Conservation (phyloP, 2,329 filamentous ascomycete species). For the Sporothrix variecibatus region DNA sequence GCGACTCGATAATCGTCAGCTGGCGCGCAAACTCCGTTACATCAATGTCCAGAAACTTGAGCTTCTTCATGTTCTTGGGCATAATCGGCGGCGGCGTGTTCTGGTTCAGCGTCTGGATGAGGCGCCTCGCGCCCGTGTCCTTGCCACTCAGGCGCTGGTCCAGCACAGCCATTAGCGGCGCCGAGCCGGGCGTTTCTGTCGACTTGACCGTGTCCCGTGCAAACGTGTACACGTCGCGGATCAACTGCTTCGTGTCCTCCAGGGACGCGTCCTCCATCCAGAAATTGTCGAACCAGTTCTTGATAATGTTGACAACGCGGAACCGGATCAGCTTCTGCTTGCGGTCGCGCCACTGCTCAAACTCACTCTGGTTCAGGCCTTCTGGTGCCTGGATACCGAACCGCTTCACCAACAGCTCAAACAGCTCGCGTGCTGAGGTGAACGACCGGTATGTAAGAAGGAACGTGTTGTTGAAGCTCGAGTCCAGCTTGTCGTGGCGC, state of each 20-base stretch:
- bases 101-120: conserved; percentile 83
- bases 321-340: conserved; percentile 97
- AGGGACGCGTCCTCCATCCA: conserved; percentile 92
- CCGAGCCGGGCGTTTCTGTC: conserved; percentile 87
- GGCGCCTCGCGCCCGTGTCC: conserved; percentile 79
- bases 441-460: conserved; percentile 96
- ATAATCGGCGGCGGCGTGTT: conserved; percentile 85
- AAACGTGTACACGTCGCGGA: conserved; percentile 87
- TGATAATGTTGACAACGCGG: conserved; percentile 94
- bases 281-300: conserved; percentile 97
- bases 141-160: conserved; percentile 88
- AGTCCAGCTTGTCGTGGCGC: conserved; percentile 91
- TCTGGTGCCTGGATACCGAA: conserved; percentile 92
- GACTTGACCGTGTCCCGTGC: conserved; percentile 90
- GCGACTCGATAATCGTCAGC: conserved; percentile 93
- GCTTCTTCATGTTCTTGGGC: conserved; percentile 99
- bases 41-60: conserved; percentile 98
- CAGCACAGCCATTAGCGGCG: conserved; percentile 79
- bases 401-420: conserved; percentile 86
- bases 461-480: conserved; percentile 96
- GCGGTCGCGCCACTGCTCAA: conserved; percentile 84
- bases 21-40: conserved; percentile 95
- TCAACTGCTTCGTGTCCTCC: conserved; percentile 78
- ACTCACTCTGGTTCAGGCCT: conserved; percentile 72
- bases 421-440: conserved; percentile 84